Conservation (phyloP, 257 asterid species). For the Nemophila menziesii region DNA sequence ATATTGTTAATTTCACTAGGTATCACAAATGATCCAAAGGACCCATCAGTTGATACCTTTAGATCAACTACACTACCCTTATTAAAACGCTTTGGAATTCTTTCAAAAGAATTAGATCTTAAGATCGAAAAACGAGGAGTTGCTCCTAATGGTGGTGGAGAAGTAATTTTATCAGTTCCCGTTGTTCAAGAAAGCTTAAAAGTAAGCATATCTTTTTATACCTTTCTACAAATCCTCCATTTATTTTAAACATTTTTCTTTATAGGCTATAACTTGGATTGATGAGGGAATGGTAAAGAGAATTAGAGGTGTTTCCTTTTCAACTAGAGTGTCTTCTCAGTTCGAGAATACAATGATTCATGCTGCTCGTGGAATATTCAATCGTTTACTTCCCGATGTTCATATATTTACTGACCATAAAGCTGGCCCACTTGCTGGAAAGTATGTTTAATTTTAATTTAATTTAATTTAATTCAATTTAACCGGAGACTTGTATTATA, state of each 20-base stretch:
- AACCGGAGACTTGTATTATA: conserved; percentile 15
- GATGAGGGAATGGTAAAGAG: conserved; percentile 95
- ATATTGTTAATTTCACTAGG: conserved; percentile 26
- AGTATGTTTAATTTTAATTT: conserved; percentile 30
- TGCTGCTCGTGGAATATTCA: conserved; percentile 85
- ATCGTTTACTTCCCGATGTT: conserved; percentile 68
- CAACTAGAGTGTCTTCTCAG: conserved; percentile 71
- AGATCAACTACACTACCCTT: conserved; percentile 53
- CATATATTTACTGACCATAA: conserved; percentile 77
- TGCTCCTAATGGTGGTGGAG: conserved; percentile 88
- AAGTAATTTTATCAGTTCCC: conserved; percentile 56
- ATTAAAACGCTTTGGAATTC: conserved; percentile 76
- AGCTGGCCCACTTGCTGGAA: conserved; percentile 68
- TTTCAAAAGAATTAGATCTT: conserved; percentile 55
- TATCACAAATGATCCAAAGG: conserved; percentile 79
- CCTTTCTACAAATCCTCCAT: background rate
- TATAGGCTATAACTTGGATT: conserved; percentile 70
- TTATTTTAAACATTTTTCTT: conserved; percentile 4
- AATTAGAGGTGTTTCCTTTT: conserved; percentile 74
- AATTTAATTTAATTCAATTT: background rate
- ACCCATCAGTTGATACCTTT: conserved; percentile 84
- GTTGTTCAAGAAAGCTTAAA: conserved; percentile 49
- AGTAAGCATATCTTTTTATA: conserved; percentile 31
- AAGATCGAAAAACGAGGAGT: conserved; percentile 76
- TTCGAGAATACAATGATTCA: conserved; percentile 69